Evolutionary conservation across 2,329 filamentous ascomycete genomes (phyloP), one percentile per base, ranked within the genome.

Genomic region (Stagonosporopsis cucurbitacearum): DNA sequence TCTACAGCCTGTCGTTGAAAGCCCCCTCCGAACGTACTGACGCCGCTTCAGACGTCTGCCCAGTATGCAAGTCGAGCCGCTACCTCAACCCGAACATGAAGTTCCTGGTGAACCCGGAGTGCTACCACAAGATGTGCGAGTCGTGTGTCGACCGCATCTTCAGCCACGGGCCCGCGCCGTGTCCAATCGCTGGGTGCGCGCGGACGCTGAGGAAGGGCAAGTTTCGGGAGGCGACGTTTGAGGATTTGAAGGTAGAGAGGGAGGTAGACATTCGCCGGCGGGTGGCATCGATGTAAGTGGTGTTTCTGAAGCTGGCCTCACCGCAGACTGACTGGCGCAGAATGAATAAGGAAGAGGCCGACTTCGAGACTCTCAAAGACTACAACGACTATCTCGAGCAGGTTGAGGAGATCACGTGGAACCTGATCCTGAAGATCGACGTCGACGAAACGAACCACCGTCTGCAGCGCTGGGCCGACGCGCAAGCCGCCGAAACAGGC

Each of bases 121-220:
- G 95, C 84, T 99, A 99, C 82, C 95, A 99, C 82, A 92, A 92
- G 66, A 98, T 99, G 91, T 99, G 95, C 82, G 89, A 92, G 75
- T 93, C 91, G 54, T 99, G 95, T 80, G 93, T 98, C 37, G 90
- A 94, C 77, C 90, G 94, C 52, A 91, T 98, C 68, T 99, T 98
- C 83, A 90, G 89, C 32, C 88, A 91, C 51, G 95, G 95, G 0
- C 95, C 95, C 0, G 91, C 92, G 52, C 90, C 92, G 59, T 99
- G 96, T 73, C 95, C 95, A 1, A 91, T 97, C 55, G 91, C 91
- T 0, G 90, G 89, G 36, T 99, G 95, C 78, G 86, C 87, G 73
- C 88, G 90, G 75, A 98, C 92, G 0, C 83, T 99, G 6, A 88
- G 95, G 1, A 91, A 93, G 69, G 86, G 88, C 54, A 87, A 88